Base-by-base conservation (phyloP, 2,329 filamentous ascomycete genomes). In the Karstenula rhodostoma region DNA sequence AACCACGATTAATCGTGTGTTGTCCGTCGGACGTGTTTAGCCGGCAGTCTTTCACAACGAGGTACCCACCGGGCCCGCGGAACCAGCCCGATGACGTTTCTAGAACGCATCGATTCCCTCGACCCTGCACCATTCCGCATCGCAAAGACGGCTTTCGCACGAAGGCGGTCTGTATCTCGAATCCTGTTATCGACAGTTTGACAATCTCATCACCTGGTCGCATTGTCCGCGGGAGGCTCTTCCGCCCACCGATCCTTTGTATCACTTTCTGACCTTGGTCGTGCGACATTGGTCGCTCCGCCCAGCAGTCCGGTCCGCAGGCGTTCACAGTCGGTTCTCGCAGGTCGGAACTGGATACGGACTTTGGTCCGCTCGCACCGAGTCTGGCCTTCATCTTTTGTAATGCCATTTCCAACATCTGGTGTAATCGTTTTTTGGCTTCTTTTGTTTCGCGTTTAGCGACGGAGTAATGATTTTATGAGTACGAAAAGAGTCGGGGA, bases 1-100 rank as follows among this genome's bases (percentile, higher is more conserved):
- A 75, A 73, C 60, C 72, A 74, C 61, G 75, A 76, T 58, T 76
- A 67, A 37, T 25, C 12, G 27, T 49, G 47, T 33, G 49, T 44
- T 62, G 56, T 56, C 55, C 48, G 53, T 51, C 51, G 67, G 59
- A 61, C 59, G 37, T 53, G 19, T 35, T 40, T 50, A 42, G 35
- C 32, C 32, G 10, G 32, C 27, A 2, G 1, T 5, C 43, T 22
- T 12, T 22, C 35, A 53, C 1, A 56, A 58, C 58, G n/a, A n/a
- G n/a, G 48, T 37, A 53, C 19, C 48, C 56, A 64, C 68, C 67
- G 66, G 61, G 42, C 56, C 25, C 63, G 61, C 64, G 61, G 57
- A 62, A 49, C 48, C 54, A 51, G 57, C 57, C 40, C 25, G 44
- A 50, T 44, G 37, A 49, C 55, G 57, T 64, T 66, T 72, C 66